Evolutionary conservation across 805 yeast genomes (phyloP), one percentile per base, ranked within the genome.

Genomic region (Jamesozyma hellenica): DNA sequence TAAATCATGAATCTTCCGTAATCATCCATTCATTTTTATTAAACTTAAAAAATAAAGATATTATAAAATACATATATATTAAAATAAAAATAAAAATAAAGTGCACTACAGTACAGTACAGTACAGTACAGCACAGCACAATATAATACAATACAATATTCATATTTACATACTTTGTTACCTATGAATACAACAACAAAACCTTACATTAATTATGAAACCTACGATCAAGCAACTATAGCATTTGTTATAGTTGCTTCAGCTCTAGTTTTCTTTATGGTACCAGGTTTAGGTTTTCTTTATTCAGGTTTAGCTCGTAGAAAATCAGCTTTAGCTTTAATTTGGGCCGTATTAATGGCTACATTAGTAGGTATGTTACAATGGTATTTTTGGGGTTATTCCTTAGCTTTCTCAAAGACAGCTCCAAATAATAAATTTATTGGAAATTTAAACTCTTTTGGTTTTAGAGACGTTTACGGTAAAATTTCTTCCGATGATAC

Each of bases 311-410:
- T 88, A 45, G 90, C 95, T 11, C 68, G 96, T 55, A 67, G 96
- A 53, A 87, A 87, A 60, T 77, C 86, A n/a, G 95, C 96, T 0
- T 66, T 87, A 34, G 79, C 90, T 14, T 73, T 85, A 73, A 77
- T 87, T 25, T 85, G 94, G 82, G 75, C 80, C 8, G 77, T 75
- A n/a, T 58, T 85, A 31, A 73, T 79, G 72, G 73, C 86, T 5
- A 77, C 83, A 5, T 70, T 81, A 47, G 76, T 86, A 7, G 86
- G 82, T 1, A 70, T 76, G 39, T 75, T 87, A 55, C 95, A 87
- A 58, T 90, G 97, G 97, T 90, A 87, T 61, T 86, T 90, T 58
- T 92, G 97, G 96, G 96, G 96, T n/a, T 88, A 85, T 58, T 85
- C 96, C 0, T 64, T 90, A 32, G 94, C 97, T 4, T 87, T 92